Evolutionary conservation across 176 grass and related monocot species (phyloP).

Genomic region (Carex littledalei): DNA sequence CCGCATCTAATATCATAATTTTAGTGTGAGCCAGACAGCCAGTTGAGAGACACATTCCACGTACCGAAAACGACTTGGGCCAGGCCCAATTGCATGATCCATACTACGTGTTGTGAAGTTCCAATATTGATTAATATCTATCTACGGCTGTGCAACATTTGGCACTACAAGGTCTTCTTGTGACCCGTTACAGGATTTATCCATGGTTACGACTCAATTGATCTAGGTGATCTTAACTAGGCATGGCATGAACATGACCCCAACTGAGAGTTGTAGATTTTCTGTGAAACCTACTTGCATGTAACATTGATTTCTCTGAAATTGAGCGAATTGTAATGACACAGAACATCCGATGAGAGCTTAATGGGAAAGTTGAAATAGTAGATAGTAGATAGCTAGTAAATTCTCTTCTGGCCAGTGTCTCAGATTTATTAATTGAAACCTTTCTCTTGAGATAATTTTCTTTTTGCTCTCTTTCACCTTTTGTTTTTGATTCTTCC

Average conservation of each 20-base stretch:
- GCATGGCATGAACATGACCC: background rate
- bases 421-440: slow-evolving; percentile 14
- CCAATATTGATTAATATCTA: background rate
- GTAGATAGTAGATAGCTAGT: slow-evolving; percentile 16
- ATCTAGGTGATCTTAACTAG: background rate
- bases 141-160: background rate
- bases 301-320: background rate
- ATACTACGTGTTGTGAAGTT: background rate
- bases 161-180: background rate
- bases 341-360: slow-evolving; percentile 12
- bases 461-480: background rate
- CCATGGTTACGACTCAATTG: background rate
- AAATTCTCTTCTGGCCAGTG: slow-evolving; percentile 2
- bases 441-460: background rate
- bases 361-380: background rate
- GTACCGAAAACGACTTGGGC: background rate
- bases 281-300: background rate
- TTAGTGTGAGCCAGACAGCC: background rate
- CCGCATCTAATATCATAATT: background rate
- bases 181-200: background rate
- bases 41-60: background rate
- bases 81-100: background rate
- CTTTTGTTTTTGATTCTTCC: background rate
- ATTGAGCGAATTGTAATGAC: background rate
- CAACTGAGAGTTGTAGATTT: background rate